These are phyloP conservation scores for Ajuga chamaepitys DNA, from an alignment of 257 asterid species.

Conservation along the genomic window DNA sequence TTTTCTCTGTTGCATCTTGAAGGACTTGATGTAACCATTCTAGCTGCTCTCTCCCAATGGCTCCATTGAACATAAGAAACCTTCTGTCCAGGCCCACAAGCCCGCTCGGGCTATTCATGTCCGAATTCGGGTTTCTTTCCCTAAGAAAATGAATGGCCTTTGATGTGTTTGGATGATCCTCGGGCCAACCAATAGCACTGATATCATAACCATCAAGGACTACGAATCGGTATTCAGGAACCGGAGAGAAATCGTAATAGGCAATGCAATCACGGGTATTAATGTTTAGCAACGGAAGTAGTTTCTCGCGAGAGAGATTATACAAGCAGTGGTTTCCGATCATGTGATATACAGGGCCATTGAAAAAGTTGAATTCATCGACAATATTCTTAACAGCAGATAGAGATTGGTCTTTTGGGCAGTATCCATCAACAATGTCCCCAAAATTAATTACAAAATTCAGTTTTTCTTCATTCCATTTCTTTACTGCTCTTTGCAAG, in stretches of 20 bases:
- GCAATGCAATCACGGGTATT: slow-evolving; percentile 32
- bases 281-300: slow-evolving; percentile 60
- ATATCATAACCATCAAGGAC: slow-evolving; percentile 77
- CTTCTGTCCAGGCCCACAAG: slow-evolving; percentile 61
- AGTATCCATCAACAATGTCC: slow-evolving; percentile 74
- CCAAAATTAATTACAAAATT: slow-evolving; percentile 63
- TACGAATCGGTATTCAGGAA: slow-evolving; percentile 59
- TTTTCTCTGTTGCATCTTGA: slow-evolving; percentile 40
- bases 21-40: slow-evolving; percentile 75
- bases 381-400: slow-evolving; percentile 40
- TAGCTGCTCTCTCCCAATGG: slow-evolving; percentile 66
- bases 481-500: slow-evolving; percentile 64
- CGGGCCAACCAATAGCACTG: slow-evolving; percentile 84
- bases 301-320: slow-evolving; percentile 74
- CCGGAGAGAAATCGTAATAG: slow-evolving; percentile 71
- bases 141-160: slow-evolving; percentile 46
- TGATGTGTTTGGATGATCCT: slow-evolving; percentile 52
- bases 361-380: slow-evolving; percentile 38
- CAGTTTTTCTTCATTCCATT: slow-evolving; percentile 42
- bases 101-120: slow-evolving; percentile 75
- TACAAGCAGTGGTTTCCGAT: slow-evolving; percentile 89
- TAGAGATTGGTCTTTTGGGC: slow-evolving; percentile 73
- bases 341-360: slow-evolving; percentile 72
- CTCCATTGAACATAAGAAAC: slow-evolving; percentile 85
- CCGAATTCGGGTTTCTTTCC: slow-evolving; percentile 68